Percentiles rank a stretch among this genome's conserved stretches.
phyloP scores from a whole-genome alignment of 1,284 basidiomycete genomes.

The Singerocomus inundabilis region DNA sequence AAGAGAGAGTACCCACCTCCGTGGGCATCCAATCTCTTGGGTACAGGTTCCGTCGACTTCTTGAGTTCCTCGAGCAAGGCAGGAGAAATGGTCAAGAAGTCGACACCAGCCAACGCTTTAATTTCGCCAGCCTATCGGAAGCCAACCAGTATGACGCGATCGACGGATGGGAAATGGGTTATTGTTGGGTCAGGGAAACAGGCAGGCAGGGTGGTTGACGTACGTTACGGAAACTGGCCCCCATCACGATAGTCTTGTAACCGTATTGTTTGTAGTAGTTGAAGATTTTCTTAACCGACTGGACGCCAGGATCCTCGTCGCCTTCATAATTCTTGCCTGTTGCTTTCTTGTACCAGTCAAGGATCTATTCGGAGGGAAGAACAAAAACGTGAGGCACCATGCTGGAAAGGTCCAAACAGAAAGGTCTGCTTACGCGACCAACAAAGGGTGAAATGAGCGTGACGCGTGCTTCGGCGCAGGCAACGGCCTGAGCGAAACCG shows the following conservation, averaged over 20 bases:
- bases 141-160: conserved; percentile 27
- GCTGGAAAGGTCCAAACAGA: conserved; percentile 16
- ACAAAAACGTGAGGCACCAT: conserved; percentile 11
- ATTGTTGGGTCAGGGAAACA: conserved; percentile 3
- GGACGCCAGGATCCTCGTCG: conserved; percentile 94
- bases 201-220: conserved; percentile 28
- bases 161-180: conserved; percentile 1
- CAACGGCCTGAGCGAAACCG: conserved; percentile 97
- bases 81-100: conserved; percentile 96
- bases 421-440: conserved; percentile 70
- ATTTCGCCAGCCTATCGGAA: conserved; percentile 80
- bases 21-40: conserved; percentile 79
- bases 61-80: conserved; percentile 90
- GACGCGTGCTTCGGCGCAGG: conserved; percentile 96
- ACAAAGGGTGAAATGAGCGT: conserved; percentile 99
- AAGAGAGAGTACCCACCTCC: conserved; percentile 48
- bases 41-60: conserved; percentile 74
- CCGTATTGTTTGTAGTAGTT: conserved; percentile 99
- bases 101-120: conserved; percentile 91
- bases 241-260: conserved; percentile 99
- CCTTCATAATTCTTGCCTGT: conserved; percentile 85
- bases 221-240: conserved; percentile 97
- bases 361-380: conserved; percentile 54
- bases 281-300: conserved; percentile 95
- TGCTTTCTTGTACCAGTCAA: conserved; percentile 95